phyloP scores from a whole-genome alignment of 2,329 filamentous ascomycete species.

The Cladosporium sp. region DNA sequence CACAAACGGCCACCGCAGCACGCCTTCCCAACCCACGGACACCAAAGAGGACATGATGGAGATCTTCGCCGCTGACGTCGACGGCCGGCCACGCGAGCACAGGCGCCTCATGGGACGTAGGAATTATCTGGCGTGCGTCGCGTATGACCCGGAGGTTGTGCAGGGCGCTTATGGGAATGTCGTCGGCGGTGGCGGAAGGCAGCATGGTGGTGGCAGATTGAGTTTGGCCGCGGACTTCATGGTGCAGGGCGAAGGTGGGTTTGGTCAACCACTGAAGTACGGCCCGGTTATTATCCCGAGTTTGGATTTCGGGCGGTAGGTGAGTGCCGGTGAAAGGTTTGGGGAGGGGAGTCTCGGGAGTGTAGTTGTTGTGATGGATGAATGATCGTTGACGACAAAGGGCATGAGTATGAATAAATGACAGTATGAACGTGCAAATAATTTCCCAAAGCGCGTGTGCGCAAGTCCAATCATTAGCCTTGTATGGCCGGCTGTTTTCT shows the following conservation, averaged over 20 bases:
- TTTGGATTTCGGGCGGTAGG: slow-evolving; percentile 46
- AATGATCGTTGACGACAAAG: too few relatives aligned
- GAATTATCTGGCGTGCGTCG: slow-evolving; percentile 91
- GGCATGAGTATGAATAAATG: too few relatives aligned
- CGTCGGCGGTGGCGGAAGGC: slow-evolving; percentile 25
- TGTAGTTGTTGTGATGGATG: too few relatives aligned
- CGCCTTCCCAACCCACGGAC: slow-evolving; percentile 57
- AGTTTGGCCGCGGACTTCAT: slow-evolving; percentile 95
- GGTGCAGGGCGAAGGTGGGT: slow-evolving; percentile 84
- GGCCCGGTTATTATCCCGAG: slow-evolving; percentile 91
- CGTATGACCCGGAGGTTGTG: slow-evolving; percentile 81
- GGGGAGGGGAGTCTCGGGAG: not conserved
- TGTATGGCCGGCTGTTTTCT: too few relatives aligned
- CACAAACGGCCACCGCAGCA: slow-evolving; percentile 69
- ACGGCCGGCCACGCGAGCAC: slow-evolving; percentile 73
- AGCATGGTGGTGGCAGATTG: slow-evolving; percentile 47
- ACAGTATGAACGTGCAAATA: too few relatives aligned
- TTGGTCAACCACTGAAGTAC: slow-evolving; percentile 84
- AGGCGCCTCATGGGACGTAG: slow-evolving; percentile 89
- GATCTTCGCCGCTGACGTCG: slow-evolving; percentile 92
- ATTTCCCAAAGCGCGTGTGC: too few relatives aligned
- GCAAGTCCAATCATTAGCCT: too few relatives aligned
- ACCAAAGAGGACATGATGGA: slow-evolving; percentile 99
- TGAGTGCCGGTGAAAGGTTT: not conserved
- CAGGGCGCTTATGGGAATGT: slow-evolving; percentile 33